Base-by-base conservation (phyloP, 345 rosid genomes). In the Heritiera littoralis region DNA sequence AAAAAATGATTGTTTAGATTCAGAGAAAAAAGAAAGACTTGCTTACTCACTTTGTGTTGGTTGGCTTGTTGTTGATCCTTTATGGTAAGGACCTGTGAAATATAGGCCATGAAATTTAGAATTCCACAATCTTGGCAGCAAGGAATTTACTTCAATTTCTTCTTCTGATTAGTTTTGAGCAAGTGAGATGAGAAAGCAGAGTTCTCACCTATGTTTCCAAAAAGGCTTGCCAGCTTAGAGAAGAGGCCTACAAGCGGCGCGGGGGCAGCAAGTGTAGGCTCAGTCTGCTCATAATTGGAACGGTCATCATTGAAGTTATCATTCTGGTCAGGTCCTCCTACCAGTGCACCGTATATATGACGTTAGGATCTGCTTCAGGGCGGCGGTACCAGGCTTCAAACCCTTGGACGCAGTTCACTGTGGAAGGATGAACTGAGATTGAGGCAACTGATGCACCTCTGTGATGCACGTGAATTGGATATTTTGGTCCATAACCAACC, bases 371-470 rank as follows among this genome's bases (percentile, higher is more conserved):
- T 59, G 81, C 80, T 66, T 88, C 81, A 10, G 82, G 70, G 10
- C 86, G 83, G 51, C 65, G 81, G 46, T 86, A 92, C 92, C 96
- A 92, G 23, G 81, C 52, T 30, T 88, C 91, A 48, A 83, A 92
- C 28, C 96, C 97, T 82, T 89, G 89, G 3, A 69, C 83, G 63
- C 92, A 90, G 49, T 77, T 79, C 9, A 92, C 91, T 0, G 64
- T 45, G 4, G 90, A 80, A 3, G 84, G 87, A n/a, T 76, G 81
- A 5, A 65, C 77, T 35, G 65, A 85, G 61, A 85, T 51, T 1
- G 93, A 86, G 32, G 88, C 77, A 68, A 92, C 86, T 46, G 94
- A 92, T 38, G 98, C 83, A 40, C 94, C 97, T 83, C 98, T 89
- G 35, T 95, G 97, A 79, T 93, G 98, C 46, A 93, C 81, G 20